Conservation (phyloP, 352 stramenopile genomes). For the Phytophthora constricta region DNA sequence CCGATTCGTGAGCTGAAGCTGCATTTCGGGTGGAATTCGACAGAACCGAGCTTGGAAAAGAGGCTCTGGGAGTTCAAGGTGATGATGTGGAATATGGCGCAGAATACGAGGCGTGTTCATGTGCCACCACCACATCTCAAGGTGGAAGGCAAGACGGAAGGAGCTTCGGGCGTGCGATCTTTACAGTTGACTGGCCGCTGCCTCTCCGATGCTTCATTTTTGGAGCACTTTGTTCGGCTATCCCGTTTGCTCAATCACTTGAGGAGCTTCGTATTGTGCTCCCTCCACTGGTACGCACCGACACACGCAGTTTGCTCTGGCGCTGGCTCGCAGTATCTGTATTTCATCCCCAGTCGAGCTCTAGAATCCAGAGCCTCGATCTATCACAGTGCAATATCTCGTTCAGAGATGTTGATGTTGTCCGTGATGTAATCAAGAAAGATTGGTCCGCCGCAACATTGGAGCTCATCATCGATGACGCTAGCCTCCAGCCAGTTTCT, state of each 20-base stretch:
- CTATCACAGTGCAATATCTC: slow-evolving; percentile 26
- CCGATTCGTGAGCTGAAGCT: slow-evolving; percentile 23
- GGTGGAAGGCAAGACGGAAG: background rate
- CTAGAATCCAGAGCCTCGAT: slow-evolving; percentile 14
- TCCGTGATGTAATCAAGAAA: slow-evolving; percentile 9
- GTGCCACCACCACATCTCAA: background rate
- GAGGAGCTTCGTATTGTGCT: slow-evolving; percentile 19
- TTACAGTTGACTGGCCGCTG: slow-evolving; percentile 8
- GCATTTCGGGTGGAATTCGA: slow-evolving; percentile 17
- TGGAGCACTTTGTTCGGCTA: slow-evolving; percentile 20
- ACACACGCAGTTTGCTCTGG: slow-evolving; percentile 12
- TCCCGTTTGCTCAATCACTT: slow-evolving; percentile 14
- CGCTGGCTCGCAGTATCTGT: slow-evolving; percentile 27
- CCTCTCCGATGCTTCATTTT: slow-evolving; percentile 8
- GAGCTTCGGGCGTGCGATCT: background rate
- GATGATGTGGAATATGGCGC: slow-evolving; percentile 16
- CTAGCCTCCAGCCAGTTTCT: background rate
- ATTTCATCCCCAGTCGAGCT: slow-evolving; percentile 26
- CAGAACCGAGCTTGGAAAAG: slow-evolving; percentile 19
- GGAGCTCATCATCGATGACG: slow-evolving; percentile 3
- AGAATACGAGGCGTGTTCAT: background rate
- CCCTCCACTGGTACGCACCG: background rate
- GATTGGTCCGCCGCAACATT: slow-evolving; percentile 22
- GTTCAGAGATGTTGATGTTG: slow-evolving; percentile 9
- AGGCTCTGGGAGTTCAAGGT: slow-evolving; percentile 13